These are phyloP conservation scores for Eucalyptus marginata DNA, from an alignment of 345 rosid genomes.

Conservation along the genomic window DNA sequence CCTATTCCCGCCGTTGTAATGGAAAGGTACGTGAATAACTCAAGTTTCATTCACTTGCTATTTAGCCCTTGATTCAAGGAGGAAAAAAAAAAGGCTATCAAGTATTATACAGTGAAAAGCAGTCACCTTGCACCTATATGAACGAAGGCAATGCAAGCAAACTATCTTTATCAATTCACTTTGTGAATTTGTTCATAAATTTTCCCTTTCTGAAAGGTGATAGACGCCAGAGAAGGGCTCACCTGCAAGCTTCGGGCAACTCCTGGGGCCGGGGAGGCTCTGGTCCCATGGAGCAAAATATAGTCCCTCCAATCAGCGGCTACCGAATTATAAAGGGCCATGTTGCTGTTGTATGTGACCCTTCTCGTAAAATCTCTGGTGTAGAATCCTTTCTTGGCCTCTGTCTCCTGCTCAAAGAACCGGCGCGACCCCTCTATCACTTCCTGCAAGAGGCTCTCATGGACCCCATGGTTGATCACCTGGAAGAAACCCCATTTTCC, in stretches of 20 bases:
- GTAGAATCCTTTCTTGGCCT: conserved; percentile 2
- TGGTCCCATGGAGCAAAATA: conserved; percentile 12
- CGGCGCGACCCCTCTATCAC: background rate
- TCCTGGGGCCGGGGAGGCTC: conserved; percentile 21
- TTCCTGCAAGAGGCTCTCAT: background rate
- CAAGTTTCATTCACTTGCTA: background rate
- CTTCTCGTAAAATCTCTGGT: background rate
- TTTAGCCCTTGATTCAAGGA: background rate
- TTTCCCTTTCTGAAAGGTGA: background rate
- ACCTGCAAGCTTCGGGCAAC: conserved; percentile 28
- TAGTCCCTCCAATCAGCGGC: background rate
- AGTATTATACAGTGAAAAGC: background rate
- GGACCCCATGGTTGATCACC: conserved; percentile 17
- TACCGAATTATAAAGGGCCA: background rate
- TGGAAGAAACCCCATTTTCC: conserved; percentile 1
- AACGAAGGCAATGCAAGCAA: background rate
- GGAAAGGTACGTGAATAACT: rapidly evolving
- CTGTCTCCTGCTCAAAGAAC: conserved; percentile 8
- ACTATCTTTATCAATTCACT: background rate
- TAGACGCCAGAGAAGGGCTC: background rate
- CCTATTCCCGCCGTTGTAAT: background rate
- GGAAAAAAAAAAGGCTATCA: background rate
- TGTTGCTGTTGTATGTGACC: background rate
- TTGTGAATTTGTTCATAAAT: background rate
- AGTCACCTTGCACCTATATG: background rate